These are phyloP conservation scores for Clarireedia homoeocarpa DNA, from an alignment of 2,329 filamentous ascomycete genomes.

Conservation along the genomic window DNA sequence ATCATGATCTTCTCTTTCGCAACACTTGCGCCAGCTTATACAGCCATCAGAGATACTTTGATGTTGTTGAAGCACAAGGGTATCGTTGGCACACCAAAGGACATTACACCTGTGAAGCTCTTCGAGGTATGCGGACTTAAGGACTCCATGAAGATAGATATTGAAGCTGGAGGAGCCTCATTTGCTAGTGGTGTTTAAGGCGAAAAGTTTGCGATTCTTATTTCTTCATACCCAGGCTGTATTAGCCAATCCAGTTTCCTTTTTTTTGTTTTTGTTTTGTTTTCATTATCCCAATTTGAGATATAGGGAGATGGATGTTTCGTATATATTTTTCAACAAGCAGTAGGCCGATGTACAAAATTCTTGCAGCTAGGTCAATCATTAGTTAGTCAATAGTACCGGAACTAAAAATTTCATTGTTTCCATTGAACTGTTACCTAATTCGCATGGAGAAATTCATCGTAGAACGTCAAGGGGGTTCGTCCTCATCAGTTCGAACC, in stretches of 20 bases:
- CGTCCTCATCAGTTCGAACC: too few species aligned
- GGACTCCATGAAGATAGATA: conserved; percentile 42
- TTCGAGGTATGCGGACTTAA: conserved; percentile 46
- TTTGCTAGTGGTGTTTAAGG: conserved; percentile 14
- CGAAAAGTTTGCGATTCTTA: not conserved
- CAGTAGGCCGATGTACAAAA: too few species aligned
- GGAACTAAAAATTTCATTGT: too few species aligned
- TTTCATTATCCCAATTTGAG: not conserved
- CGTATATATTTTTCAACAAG: too few species aligned
- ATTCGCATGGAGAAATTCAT: too few species aligned
- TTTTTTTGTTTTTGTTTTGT: not conserved
- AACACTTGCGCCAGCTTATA: conserved; percentile 39
- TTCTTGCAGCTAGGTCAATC: too few species aligned
- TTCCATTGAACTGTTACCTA: too few species aligned
- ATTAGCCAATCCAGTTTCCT: not conserved
- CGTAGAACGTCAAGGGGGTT: too few species aligned
- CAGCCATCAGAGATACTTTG: conserved; percentile 34
- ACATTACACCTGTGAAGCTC: conserved; percentile 39
- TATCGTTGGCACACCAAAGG: conserved; percentile 32
- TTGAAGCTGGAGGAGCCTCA: conserved; percentile 13
- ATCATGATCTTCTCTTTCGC: conserved; percentile 51
- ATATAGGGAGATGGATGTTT: too few species aligned
- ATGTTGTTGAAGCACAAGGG: conserved; percentile 33
- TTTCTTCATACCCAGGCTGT: not conserved
- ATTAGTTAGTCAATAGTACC: too few species aligned